phyloP scores from a whole-genome alignment of 1,284 basidiomycete genomes.

The Athelia psychrophila region DNA sequence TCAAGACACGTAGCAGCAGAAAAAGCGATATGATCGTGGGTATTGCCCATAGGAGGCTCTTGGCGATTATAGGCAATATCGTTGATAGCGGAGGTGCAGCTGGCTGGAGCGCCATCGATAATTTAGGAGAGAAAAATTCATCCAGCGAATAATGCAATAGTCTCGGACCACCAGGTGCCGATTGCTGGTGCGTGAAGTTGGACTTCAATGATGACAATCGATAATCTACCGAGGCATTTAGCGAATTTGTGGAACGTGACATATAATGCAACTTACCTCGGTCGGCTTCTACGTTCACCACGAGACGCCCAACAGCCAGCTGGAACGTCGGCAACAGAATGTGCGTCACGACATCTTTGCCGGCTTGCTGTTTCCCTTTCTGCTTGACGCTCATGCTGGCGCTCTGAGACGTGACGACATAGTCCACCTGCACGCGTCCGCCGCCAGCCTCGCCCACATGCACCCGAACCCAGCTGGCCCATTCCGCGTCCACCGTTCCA shows the following conservation, averaged over 20 bases:
- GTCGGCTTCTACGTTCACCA: constrained; percentile 52
- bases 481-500: constrained; percentile 48
- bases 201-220: constrained; percentile 39
- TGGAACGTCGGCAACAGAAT: constrained; percentile 67
- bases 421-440: constrained; percentile 58
- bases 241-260: constrained; percentile 5
- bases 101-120: constrained; percentile 36
- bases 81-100: neutral
- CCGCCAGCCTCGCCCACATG: constrained; percentile 49
- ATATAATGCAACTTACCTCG: constrained; percentile 39
- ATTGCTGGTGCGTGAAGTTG: constrained; percentile 46
- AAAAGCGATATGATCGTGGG: constrained; percentile 29
- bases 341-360: constrained; percentile 32
- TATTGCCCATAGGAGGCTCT: constrained; percentile 25
- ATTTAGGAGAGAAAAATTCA: constrained; percentile 53
- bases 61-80: constrained; percentile 12
- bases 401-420: constrained; percentile 45
- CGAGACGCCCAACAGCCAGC: constrained; percentile 59
- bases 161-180: constrained; percentile 28
- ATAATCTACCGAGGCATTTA: constrained; percentile 30
- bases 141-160: constrained; percentile 54
- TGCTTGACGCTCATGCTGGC: constrained; percentile 9
- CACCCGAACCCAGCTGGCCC: constrained; percentile 65
- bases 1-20: constrained; percentile 30
- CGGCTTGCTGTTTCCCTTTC: constrained; percentile 31